These are phyloP conservation scores for Zoysia pacifica DNA, from an alignment of 176 grass and related monocot genomes.

Conservation along the genomic window DNA sequence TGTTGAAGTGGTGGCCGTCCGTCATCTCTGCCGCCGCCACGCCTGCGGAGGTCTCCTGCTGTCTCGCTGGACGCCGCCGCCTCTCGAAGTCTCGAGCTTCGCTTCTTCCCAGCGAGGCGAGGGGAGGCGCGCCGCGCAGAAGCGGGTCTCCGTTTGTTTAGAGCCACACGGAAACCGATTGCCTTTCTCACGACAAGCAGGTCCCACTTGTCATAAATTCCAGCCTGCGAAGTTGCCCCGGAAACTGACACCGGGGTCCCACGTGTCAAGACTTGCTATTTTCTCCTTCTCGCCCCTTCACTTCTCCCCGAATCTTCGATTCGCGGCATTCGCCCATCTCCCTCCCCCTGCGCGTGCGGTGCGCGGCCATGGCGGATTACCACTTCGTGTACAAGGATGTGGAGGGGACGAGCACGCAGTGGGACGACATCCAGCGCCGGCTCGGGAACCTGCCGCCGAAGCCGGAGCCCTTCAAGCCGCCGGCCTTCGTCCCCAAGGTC, in stretches of 20 bases:
- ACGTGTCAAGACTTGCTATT: background rate
- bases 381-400: conserved; percentile 99
- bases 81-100: conserved; percentile 2
- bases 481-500: conserved; percentile 64
- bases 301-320: background rate
- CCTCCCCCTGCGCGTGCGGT: background rate
- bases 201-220: background rate
- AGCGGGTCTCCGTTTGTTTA: background rate
- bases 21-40: conserved; percentile 47
- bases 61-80: background rate
- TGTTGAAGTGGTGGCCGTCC: conserved; percentile 76
- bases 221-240: background rate
- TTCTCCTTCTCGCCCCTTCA: background rate
- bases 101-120: conserved; percentile 19
- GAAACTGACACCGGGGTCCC: background rate
- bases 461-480: conserved; percentile 78
- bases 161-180: background rate
- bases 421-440: conserved; percentile 96
- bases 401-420: conserved; percentile 82
- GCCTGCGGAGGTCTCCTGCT: background rate
- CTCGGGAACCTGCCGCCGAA: conserved; percentile 89
- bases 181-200: background rate
- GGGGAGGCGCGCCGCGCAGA: background rate
- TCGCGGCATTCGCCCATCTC: background rate
- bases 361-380: conserved; percentile 72